Base-by-base conservation (phyloP, 768 basidiomycete genomes). In the Agaricus subrufescens region DNA sequence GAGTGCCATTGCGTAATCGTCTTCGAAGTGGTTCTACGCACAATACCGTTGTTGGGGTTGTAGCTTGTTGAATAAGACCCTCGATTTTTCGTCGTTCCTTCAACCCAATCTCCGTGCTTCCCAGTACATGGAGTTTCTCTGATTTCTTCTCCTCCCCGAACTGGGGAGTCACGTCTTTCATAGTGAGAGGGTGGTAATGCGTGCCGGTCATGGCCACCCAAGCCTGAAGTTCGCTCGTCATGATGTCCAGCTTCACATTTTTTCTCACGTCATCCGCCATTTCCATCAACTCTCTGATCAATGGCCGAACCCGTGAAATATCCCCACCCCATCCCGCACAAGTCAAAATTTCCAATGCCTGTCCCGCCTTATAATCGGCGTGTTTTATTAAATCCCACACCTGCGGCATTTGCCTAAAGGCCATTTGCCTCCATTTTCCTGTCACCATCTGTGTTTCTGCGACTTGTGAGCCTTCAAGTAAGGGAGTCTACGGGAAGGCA, bases 341-440 rank as follows among this genome's bases (percentile, higher is more conserved):
- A 1, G 42, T 37, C 8, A 26, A 34, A 12, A 56, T 50, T 23
- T 56, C 40, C 48, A 45, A 26, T 19, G 46, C 14, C 4, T 45
- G 10, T 14, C 38, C 9, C 8, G 34, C 15, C 8, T n/a, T 38
- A 12, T 14, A 2, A 12, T 15, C 14, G 4, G 55, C 23, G 50
- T 50, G 10, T 12, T 45, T 2, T 5, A 39, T 26, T 6, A 31
- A 27, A 15, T 30, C n/a, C 30, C 14, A 2, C 10, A 48, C 55
- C 5, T 50, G 47, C 44, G 48, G 48, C 3, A 45, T 1, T 45
- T 62, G 54, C 4, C 48, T 27, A 34, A 52, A 62, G 2, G 81
- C 81, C 57, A 83, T 62, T 30, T 79, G 75, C 54, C 80, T 73
- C 81, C 81, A 83, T 38, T 76, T 70, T 44, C 79, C 82, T 27